Base-by-base conservation (phyloP, 2,329 filamentous ascomycete genomes). In the Colletotrichum australisinense region DNA sequence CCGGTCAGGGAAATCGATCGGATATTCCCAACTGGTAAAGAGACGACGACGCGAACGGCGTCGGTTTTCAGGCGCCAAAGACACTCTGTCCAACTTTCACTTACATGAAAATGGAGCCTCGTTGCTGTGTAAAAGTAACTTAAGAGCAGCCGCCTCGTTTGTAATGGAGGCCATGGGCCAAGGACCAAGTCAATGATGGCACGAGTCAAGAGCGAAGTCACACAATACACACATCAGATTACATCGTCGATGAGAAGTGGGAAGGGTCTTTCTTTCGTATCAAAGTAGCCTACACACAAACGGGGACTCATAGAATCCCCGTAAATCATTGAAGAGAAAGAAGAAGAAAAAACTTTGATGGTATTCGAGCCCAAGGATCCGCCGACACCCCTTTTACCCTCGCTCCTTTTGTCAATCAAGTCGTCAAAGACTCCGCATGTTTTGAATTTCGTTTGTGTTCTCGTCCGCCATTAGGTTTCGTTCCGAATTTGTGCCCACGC, bases 301-400 rank as follows among this genome's bases (percentile, higher is more conserved):
- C 2, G 24, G 46, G 19, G 64, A 59, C 49, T 38, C 19, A 6
- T 22, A 58, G 11, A n/a, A 2, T 46, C 35, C 16, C 24, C 12
- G 30, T 46, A 46, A 56, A 73, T 38, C 55, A 65, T 49, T n/a
- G 19, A 71, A 73, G 5, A 55, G 30, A 22, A 38, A 55, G 66
- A 66, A 60, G 49, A 11, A 11, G n/a, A 46, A 53, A 52, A 22
- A 65, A 73, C 66, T 73, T 73, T 73, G 62, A 30, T 71, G 71
- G 71, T 73, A 73, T 71, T 66, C 62, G 52, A 71, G 55, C 62
- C 71, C 60, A 57, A 57, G 60, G 32, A 62, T 38, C 67, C 46
- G 71, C 71, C 71, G 22, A n/a, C 62, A 35, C 35, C 56, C 67
- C 35, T 19, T 49, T 6, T 7, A 22, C 49, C 62, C 32, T n/a